Conservation (phyloP, 164 flowering plant genomes). For the Chloranthus sessilifolius region DNA sequence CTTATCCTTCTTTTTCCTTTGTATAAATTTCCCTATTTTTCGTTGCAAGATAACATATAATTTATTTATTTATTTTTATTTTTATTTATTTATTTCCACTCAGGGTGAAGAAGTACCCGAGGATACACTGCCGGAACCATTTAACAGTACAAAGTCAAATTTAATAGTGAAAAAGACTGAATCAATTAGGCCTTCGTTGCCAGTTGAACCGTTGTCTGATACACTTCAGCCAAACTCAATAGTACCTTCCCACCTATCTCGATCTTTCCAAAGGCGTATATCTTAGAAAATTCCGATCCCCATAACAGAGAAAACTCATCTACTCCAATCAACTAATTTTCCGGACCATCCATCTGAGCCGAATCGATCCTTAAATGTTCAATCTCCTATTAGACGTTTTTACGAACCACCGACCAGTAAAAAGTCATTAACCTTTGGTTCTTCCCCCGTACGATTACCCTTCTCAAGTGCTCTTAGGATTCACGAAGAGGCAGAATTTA, state of each 20-base stretch:
- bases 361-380: no score
- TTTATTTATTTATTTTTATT: no score
- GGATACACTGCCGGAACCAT: conserved; percentile 53
- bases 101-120: conserved; percentile 73
- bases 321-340: conserved; percentile 4
- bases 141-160: conserved; percentile 24
- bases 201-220: conserved; percentile 10
- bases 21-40: no score
- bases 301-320: conserved; percentile 15
- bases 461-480: conserved; percentile 15
- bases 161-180: conserved; percentile 1
- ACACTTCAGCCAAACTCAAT: conserved; percentile 13
- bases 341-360: no score
- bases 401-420: conserved; percentile 10
- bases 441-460: conserved; percentile 1
- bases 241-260: conserved; percentile 38
- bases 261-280: conserved; percentile 39
- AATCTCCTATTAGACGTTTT: conserved; percentile 16
- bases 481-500: conserved; percentile 9
- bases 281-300: conserved; percentile 18
- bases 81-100: no score
- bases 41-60: no score
- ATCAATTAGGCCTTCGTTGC: conserved; percentile 3
- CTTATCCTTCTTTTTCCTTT: no score
- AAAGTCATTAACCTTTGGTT: not conserved